These are phyloP conservation scores for Kazachstania sp. DNA, from an alignment of 1,139 yeast genomes.

Conservation along the genomic window DNA sequence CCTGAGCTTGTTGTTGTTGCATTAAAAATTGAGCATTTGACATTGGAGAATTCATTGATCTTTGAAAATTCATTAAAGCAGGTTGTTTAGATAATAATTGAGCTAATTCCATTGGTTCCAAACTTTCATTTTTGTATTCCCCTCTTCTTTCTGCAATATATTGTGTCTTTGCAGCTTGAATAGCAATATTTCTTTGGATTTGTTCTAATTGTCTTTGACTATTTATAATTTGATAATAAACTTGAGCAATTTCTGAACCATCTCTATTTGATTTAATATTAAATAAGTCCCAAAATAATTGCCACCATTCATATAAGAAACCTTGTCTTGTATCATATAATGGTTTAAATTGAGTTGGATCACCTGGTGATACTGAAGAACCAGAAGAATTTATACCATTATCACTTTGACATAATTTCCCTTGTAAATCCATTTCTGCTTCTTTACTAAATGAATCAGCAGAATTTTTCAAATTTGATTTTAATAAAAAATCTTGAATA, in stretches of 20 bases:
- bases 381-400: background rate
- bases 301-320: slow-evolving; percentile 84
- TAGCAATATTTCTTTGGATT: slow-evolving; percentile 39
- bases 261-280: slow-evolving; percentile 66
- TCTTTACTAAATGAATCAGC: slow-evolving; percentile 69
- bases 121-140: slow-evolving; percentile 9
- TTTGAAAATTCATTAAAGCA: background rate
- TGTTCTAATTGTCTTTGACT: slow-evolving; percentile 59
- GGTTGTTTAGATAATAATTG: slow-evolving; percentile 4
- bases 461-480: slow-evolving; percentile 61
- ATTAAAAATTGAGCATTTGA: background rate
- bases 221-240: slow-evolving; percentile 62
- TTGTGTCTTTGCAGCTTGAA: slow-evolving; percentile 35
- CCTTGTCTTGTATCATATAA: slow-evolving; percentile 6
- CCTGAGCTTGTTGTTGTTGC: background rate
- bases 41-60: background rate
- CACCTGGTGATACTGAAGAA: background rate
- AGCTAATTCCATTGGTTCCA: slow-evolving; percentile 6
- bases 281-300: slow-evolving; percentile 88
- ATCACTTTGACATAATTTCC: background rate
- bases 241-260: slow-evolving; percentile 56
- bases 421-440: slow-evolving; percentile 39
- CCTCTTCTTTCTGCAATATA: slow-evolving; percentile 27
- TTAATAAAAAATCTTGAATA: slow-evolving; percentile 76
- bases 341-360: slow-evolving; percentile 6